Evolutionary conservation across 129 eudicot species (phyloP).

Genomic region (Pittosporum tobira): DNA sequence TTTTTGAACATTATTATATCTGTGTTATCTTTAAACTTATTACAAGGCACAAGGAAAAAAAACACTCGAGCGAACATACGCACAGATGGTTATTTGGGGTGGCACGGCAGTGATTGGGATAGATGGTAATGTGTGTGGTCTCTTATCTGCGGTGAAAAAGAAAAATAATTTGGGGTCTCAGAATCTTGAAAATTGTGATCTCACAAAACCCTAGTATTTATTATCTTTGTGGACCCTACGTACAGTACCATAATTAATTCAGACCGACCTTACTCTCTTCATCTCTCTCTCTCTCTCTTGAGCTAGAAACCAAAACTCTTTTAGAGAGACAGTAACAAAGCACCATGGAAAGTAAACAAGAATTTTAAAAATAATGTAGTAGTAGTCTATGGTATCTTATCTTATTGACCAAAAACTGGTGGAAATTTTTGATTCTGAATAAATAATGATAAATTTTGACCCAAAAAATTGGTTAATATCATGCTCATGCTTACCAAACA

Average conservation of each 20-base stretch:
- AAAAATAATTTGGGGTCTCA: not conserved
- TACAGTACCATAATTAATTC: slow-evolving; percentile 18
- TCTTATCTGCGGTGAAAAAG: too few species aligned
- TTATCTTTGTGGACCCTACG: slow-evolving; percentile 16
- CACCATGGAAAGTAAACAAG: slow-evolving; percentile 6
- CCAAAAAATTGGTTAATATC: too few species aligned
- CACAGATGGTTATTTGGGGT: slow-evolving; percentile 12
- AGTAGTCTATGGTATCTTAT: not conserved
- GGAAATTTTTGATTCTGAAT: not conserved
- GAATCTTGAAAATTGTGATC: slow-evolving; percentile 26
- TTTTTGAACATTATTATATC: not conserved
- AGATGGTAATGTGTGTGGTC: slow-evolving; percentile 4
- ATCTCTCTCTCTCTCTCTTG: not conserved
- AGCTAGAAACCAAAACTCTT: slow-evolving; percentile 13
- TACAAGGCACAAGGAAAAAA: not conserved
- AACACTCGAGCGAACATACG: not conserved
- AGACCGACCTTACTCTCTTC: not conserved
- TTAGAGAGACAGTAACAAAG: not conserved
- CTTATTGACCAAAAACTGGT: not conserved
- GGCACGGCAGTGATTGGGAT: slow-evolving; percentile 34
- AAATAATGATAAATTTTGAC: not conserved
- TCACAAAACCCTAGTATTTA: slow-evolving; percentile 16
- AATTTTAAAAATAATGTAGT: not conserved
- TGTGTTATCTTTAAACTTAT: not conserved
- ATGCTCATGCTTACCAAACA: too few species aligned